Percentiles rank a stretch among this genome's conserved stretches.
Conservation (phyloP, 1,284 basidiomycete species). For the Cutaneotrichosporon dermatis region DNA sequence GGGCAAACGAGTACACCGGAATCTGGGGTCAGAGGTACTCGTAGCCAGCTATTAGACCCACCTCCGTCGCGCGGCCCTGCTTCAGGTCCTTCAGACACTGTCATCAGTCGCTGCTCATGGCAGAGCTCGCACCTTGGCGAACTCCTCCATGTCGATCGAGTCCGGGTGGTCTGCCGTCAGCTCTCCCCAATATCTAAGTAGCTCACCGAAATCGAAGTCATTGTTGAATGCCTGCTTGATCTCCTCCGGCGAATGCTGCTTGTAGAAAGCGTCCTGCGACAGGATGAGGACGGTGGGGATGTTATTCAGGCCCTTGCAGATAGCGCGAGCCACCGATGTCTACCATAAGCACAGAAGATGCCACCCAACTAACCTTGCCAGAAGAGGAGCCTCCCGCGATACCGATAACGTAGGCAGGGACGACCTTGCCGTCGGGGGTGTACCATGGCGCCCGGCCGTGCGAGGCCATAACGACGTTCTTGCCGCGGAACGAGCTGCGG, state of each 20-base stretch:
- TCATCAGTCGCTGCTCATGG: slow-evolving; percentile 12
- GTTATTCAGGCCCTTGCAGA: slow-evolving; percentile 71
- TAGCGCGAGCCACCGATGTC: slow-evolving; percentile 88
- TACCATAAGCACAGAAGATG: slow-evolving; percentile 37
- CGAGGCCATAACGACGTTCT: slow-evolving; percentile 76
- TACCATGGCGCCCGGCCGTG: slow-evolving; percentile 60
- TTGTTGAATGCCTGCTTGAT: slow-evolving; percentile 75
- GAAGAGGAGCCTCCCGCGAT: slow-evolving; percentile 91
- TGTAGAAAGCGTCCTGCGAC: slow-evolving; percentile 88
- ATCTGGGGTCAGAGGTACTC: slow-evolving; percentile 51
- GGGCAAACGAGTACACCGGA: slow-evolving; percentile 87
- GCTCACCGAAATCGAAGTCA: slow-evolving; percentile 65
- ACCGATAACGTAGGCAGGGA: slow-evolving; percentile 79
- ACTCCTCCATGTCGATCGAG: slow-evolving; percentile 84
- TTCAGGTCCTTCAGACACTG: slow-evolving; percentile 85
- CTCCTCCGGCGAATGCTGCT: slow-evolving; percentile 70
- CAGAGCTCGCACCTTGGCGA: slow-evolving; percentile 58
- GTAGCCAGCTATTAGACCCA: slow-evolving; percentile 2
- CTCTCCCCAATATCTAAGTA: background rate
- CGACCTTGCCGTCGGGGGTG: slow-evolving; percentile 66
- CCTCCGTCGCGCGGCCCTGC: slow-evolving; percentile 57
- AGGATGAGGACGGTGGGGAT: slow-evolving; percentile 85
- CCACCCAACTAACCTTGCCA: slow-evolving; percentile 61
- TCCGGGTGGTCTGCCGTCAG: slow-evolving; percentile 69
- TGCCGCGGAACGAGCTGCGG: slow-evolving; percentile 37